These are phyloP conservation scores for Vitis labrusca DNA, from an alignment of 164 flowering plant species.

Conservation along the genomic window DNA sequence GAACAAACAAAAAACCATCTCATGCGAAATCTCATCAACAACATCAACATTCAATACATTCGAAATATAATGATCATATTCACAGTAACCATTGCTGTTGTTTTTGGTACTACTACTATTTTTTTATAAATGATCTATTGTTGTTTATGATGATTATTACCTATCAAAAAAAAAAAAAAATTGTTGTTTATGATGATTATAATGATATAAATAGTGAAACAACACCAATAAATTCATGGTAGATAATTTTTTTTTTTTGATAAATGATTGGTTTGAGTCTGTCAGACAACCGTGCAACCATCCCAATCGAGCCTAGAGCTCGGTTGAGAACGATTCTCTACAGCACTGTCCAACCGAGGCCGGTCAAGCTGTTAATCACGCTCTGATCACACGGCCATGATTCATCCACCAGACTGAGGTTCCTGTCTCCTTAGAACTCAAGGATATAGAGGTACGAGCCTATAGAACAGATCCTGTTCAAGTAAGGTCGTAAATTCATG, in stretches of 20 bases:
- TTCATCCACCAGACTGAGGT: conserved; percentile 2
- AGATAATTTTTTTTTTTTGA: neutral
- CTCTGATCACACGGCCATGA: neutral
- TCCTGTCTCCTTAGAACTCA: conserved; percentile 1
- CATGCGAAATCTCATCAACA: too few species aligned
- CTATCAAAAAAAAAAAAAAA: neutral
- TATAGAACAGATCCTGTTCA: neutral
- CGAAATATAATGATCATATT: too few species aligned
- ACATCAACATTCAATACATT: too few species aligned
- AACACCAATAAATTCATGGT: neutral
- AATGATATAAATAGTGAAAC: neutral
- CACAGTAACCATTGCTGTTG: too few species aligned
- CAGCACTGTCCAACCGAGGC: neutral
- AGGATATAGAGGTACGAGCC: neutral
- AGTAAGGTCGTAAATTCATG: neutral
- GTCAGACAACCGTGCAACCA: conserved; percentile 8
- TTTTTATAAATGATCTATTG: neutral
- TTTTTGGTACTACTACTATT: neutral
- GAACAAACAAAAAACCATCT: too few species aligned
- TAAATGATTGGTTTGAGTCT: neutral
- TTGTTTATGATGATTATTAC: neutral
- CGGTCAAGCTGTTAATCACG: neutral
- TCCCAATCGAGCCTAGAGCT: neutral
- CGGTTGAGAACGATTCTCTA: neutral
- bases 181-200: neutral